Base-by-base conservation (phyloP, 257 asterid species). In the Phtheirospermum japonicum region DNA sequence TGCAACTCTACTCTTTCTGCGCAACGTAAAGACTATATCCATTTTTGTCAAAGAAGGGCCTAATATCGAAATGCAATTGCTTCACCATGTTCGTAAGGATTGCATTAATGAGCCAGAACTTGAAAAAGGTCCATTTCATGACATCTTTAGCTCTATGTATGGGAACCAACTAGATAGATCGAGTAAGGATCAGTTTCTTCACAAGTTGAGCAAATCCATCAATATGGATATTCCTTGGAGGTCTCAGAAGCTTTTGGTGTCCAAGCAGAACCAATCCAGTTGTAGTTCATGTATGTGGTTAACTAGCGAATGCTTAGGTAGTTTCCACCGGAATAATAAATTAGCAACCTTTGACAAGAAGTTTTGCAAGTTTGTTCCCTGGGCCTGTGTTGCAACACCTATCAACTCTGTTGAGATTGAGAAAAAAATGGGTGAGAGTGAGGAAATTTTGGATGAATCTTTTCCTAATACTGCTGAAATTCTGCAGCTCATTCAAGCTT, bases 331-430 rank as follows among this genome's bases (percentile, higher is more conserved):
- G 73, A 84, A 74, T 65, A 83, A 73, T 68, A 79, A 72, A 70
- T 76, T 63, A 55, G 71, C 81, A 48, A 61, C 77, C 61, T 72
- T 72, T 50, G 81, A 76, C 75, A 86, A 78, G 76, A 80, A 82
- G 54, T 75, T 70, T 68, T 73, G 70, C 76, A 91, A 84, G 79
- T 75, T 76, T 73, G 78, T 82, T 67, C 94, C 98, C 19, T 91
- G 98, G 96, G 96, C 92, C 62, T 88, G 88, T 77, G 79, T 91
- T 52, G 96, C 98, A 61, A 79, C 94, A 61, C 82, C 85, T 75
- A 73, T 91, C 66, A 75, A 77, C 39, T 75, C 82, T 52, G 75
- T 77, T 37, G 77, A 79, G 67, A 69, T 70, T 73, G 86, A 64
- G 70, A 71, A 74, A 59, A 68, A 66, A 31, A 12, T 36, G 40